phyloP scores from a whole-genome alignment of 176 grass and related monocot genomes.

The Hyparrhenia diplandra region DNA sequence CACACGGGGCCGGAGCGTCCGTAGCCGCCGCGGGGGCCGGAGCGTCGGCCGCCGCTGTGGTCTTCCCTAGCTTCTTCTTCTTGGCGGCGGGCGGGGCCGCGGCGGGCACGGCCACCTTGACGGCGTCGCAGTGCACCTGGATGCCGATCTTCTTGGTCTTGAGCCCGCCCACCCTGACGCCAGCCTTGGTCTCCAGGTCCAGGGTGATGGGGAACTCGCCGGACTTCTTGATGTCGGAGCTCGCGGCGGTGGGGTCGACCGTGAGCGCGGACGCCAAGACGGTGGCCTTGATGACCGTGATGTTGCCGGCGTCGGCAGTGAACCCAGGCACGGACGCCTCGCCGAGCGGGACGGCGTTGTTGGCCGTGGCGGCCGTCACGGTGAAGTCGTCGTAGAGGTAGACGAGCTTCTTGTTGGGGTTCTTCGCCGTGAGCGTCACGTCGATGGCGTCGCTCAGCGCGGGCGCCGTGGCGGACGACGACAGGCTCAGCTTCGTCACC shows the following conservation, averaged over 20 bases:
- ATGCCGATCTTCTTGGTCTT: constrained; percentile 84
- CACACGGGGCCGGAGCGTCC: not conserved
- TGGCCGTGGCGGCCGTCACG: constrained; percentile 46
- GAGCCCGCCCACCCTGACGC: constrained; percentile 61
- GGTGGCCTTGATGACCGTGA: constrained; percentile 62
- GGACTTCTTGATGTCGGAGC: constrained; percentile 77
- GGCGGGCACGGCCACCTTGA: constrained; percentile 38
- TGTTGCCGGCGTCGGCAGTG: constrained; percentile 70
- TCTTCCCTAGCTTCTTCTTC: constrained; percentile 45
- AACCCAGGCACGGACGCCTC: constrained; percentile 62
- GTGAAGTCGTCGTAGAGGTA: constrained; percentile 91
- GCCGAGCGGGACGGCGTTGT: constrained; percentile 62
- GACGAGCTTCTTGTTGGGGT: constrained; percentile 94
- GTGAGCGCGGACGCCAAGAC: constrained; percentile 45
- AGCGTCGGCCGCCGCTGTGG: not conserved
- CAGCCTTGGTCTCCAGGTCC: constrained; percentile 87
- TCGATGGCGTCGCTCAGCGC: constrained; percentile 60
- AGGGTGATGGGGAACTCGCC: constrained; percentile 55
- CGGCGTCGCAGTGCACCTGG: constrained; percentile 66
- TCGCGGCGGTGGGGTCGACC: constrained; percentile 61
- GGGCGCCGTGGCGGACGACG: constrained; percentile 43
- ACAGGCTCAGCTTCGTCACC: constrained; percentile 61
- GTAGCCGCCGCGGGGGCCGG: not conserved
- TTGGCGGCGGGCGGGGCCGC: constrained; percentile 3
- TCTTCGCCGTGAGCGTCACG: constrained; percentile 63